phyloP scores from a whole-genome alignment of 768 basidiomycete genomes.

The Suillus brevipes region DNA sequence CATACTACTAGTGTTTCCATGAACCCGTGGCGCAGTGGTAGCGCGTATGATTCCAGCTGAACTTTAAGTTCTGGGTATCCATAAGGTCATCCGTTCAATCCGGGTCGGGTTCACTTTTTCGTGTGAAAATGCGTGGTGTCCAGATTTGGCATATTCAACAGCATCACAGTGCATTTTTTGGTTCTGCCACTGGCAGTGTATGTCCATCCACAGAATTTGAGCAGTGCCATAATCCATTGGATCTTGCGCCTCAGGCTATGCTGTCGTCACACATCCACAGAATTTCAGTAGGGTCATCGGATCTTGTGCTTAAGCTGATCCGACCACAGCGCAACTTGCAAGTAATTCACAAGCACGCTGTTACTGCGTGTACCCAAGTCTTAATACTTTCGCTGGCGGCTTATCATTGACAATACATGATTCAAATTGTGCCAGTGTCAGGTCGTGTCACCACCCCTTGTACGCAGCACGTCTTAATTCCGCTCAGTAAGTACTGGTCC shows the following conservation, averaged over 20 bases:
- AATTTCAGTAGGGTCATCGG: too few relatives aligned
- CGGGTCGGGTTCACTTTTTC: slow-evolving; percentile 30
- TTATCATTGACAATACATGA: neutral
- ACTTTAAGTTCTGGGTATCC: slow-evolving; percentile 24
- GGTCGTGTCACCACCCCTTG: neutral
- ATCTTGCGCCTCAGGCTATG: neutral
- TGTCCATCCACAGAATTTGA: neutral
- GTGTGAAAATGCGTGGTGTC: neutral
- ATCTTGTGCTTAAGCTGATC: neutral
- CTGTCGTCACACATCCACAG: neutral
- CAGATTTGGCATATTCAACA: neutral
- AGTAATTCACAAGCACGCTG: neutral
- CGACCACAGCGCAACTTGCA: neutral
- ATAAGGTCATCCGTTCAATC: slow-evolving; percentile 51
- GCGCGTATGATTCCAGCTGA: slow-evolving; percentile 35
- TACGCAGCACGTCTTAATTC: neutral
- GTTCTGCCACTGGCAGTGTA: neutral
- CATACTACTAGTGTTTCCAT: neutral
- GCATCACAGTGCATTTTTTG: neutral
- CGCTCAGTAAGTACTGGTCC: neutral
- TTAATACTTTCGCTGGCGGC: neutral
- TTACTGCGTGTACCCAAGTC: neutral
- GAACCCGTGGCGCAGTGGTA: slow-evolving; percentile 27
- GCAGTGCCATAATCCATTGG: neutral
- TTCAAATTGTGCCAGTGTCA: too few relatives aligned